Conservation (phyloP, 2,329 filamentous ascomycete species). For the Bertia moriformis region DNA sequence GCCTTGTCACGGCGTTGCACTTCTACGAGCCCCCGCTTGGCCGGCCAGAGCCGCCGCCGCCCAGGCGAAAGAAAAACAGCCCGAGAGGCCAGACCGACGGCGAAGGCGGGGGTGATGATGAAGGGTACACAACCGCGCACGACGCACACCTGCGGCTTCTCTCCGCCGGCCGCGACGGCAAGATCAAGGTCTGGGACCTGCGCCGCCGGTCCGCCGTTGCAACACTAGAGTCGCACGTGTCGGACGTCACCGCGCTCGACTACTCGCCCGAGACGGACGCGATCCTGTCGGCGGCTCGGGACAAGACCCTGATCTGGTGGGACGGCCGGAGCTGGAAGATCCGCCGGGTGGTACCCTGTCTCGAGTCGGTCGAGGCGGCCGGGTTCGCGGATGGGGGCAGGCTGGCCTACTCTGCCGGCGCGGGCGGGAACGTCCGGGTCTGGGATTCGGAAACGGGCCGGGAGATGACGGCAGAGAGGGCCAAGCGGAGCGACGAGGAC, state of each 20-base stretch:
- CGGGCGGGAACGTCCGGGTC: constrained; percentile 66
- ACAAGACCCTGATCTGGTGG: constrained; percentile 92
- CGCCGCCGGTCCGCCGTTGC: constrained; percentile 67
- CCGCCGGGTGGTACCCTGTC: constrained; percentile 64
- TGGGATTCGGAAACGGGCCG: constrained; percentile 68
- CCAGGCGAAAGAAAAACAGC: constrained; percentile 26
- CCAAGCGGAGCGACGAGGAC: constrained; percentile 41
- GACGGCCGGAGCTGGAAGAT: constrained; percentile 74
- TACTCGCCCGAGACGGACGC: constrained; percentile 63
- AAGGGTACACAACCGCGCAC: constrained; percentile 22
- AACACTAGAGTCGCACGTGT: constrained; percentile 80
- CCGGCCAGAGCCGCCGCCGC: constrained; percentile 21
- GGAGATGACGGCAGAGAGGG: constrained; percentile 66
- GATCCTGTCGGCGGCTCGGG: constrained; percentile 72
- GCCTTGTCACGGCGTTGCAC: constrained; percentile 75
- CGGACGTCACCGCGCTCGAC: constrained; percentile 76
- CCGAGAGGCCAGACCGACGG: constrained; percentile 28
- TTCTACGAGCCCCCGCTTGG: constrained; percentile 66
- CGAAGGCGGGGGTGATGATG: constrained; percentile 25
- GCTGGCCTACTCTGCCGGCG: constrained; percentile 71
- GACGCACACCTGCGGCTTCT: constrained; percentile 56
- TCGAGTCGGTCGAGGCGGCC: constrained; percentile 73
- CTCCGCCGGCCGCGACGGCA: constrained; percentile 86
- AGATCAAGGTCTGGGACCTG: constrained; percentile 80
- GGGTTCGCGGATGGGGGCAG: constrained; percentile 63